Conservation (phyloP, 192 early-diverging fungal species). For the Backusella circina region DNA sequence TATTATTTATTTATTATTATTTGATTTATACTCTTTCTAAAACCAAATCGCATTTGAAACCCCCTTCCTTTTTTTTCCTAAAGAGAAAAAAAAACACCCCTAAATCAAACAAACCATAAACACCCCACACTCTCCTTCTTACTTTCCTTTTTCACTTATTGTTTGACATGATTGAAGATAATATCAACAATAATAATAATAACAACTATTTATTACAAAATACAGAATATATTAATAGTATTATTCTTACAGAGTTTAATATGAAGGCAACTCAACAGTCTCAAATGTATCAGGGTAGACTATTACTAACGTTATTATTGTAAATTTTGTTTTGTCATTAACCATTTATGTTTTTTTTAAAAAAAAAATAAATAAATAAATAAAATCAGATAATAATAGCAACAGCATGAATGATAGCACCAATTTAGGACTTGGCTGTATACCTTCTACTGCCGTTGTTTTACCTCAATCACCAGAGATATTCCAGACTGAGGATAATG, state of each 20-base stretch:
- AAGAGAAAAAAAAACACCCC: not conserved
- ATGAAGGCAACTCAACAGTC: not conserved
- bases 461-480: constrained; percentile 7
- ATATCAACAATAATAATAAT: not conserved
- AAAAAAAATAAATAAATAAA: not conserved
- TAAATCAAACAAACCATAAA: not conserved
- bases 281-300: not conserved
- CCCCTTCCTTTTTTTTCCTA: not conserved
- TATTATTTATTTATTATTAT: not conserved
- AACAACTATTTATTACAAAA: not conserved
- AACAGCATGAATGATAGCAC: not conserved
- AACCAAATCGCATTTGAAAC: not conserved
- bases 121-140: constrained; percentile 5
- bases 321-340: not conserved
- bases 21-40: not conserved
- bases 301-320: not conserved
- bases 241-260: not conserved
- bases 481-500: not conserved
- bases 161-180: not conserved
- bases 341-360: not conserved
- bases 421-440: not conserved
- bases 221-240: not conserved
- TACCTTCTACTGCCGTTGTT: not conserved
- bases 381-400: not conserved
- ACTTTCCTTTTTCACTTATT: constrained; percentile 1